Evolutionary conservation across 1,139 yeast species (phyloP), one percentile per base, ranked within the genome.

Genomic region (Blastobotrys indianensis): DNA sequence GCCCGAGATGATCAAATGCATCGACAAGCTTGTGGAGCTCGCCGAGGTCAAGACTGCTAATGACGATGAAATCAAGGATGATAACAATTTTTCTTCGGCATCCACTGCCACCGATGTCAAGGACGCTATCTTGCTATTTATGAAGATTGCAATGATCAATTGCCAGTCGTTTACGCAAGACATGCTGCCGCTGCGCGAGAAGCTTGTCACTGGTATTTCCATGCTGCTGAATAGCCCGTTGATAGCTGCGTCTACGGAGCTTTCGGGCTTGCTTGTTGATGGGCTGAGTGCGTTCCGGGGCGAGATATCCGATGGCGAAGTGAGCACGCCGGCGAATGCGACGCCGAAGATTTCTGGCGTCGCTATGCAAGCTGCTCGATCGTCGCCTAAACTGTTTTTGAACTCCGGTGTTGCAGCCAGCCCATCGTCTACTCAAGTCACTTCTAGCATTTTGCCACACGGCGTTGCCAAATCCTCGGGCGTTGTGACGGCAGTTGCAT

Each of bases 71-170:
- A 23, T 9, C n/a, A 43, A 17, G 8, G 43, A 49, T 8, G 44
- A 25, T 16, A 10, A 15, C n/a, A 23, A 38, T 8, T 17, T 17
- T 13, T 39, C 33, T 3, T 32, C 30, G 34, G 30, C 20, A 13
- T 40, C 32, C 9, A 56, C 54, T 4, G 47, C 43, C 12, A 41
- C 52, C 12, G 65, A 58, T n/a, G 42, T 55, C 30, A 50, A 50
- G 31, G 51, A 51, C 53, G 51, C 57, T 0, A 63, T 73, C 7
- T 58, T 66, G 29, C 67, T 80, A 30, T 70, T 79, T 51, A 68
- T 80, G 47, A 70, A 82, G 52, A 76, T 82, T 9, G 63, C 82
- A 30, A 74, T 82, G 52, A 77, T 82, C 46, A 86, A 82, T 41
- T 55, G 54, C 39, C 54, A 56, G 35, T 38, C 48, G 10, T 52